Evolutionary conservation across 352 stramenopile genomes (phyloP), one percentile per base, ranked within the genome.

Genomic region (Pythium aphanidermatum): DNA sequence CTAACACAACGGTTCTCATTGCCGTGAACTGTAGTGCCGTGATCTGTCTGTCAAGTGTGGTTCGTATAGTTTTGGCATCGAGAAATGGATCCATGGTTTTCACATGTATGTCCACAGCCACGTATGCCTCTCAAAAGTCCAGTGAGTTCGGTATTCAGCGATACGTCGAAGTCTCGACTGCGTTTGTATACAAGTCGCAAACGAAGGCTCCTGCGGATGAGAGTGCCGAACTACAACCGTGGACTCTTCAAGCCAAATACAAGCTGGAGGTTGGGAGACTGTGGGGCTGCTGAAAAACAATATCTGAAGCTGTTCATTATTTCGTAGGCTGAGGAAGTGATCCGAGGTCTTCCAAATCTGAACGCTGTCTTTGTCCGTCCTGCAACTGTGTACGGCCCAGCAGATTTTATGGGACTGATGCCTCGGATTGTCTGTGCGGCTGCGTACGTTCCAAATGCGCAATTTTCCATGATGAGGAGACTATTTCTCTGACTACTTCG

Each of bases 121-220:
- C 41, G 28, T 56, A 38, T 19, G 30, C 54, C 74, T 75, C 76
- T 26, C 71, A 75, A 38, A 86, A 86, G 51, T 75, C 71, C 6
- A 55, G 77, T 25, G 68, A 76, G 31, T 44, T 89, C 37, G 63
- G 74, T 11, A 70, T 92, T n/a, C 85, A 83, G 46, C 73, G 78
- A 23, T 92, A 76, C 46, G 51, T 94, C 47, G 83, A 94, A 61
- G 77, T 94, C 13, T 94, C 83, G 16, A 92, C 83, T 19, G 77
- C 75, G n/a, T 89, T 89, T 39, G 80, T 94, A 38, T 94, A 94
- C 73, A 92, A 90, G 52, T 91, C 80, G 20, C 78, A 92, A 53
- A 63, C 68, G 1, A 92, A 92, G 52, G 33, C 69, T 14, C 67
- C 82, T 0, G 82, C 80, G 3, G 63, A 59, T 10, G 82, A 94